Evolutionary conservation across 495 filamentous ascomycete genomes (phyloP), one percentile per base, ranked within the genome.

Genomic region (Beverwykella pulmonaria): DNA sequence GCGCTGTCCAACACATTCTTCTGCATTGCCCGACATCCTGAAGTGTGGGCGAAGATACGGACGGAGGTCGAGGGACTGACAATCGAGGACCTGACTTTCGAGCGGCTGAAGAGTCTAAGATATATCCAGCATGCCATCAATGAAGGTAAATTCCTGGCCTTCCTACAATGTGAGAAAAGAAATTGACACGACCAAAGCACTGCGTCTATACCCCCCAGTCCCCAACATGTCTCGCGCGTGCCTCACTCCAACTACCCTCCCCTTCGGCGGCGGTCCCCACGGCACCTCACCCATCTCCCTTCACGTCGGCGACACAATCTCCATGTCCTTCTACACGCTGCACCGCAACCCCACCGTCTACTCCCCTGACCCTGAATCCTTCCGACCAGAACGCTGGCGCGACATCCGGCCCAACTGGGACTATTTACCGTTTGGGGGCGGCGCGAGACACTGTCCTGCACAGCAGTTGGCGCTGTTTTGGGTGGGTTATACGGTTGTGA

Each of bases 221-320:
- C 7, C 49, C n/a, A 63, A 23, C 29, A 2, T 39, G 14, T 53
- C 59, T 15, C 47, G 59, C 17, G 8, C 20, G 48, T 53, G 48
- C 23, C 59, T 63, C 20, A n/a, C 6, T 44, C 79, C 83, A 67
- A 84, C 84, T 0, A 69, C 78, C 14, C 70, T 87, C 14, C 84
- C 84, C 0, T 59, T 62, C 26, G 83, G 83, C 27, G 83, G 83
- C 23, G 83, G 82, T 0, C 65, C 74, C 1, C 79, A 83, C 59
- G 79, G 83, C 26, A 76, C 76, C n/a, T 23, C 25, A 15, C 59
- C 59, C 1, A 44, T 63, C 14, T 15, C 1, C 32, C 22, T 63
- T 5, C 6, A 34, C 17, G 9, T 9, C 2, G 59, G 59, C 26
- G 59, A 63, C 49, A 63, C 59, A 9, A 23, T 54, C 1, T 25